Percentiles rank a stretch among this genome's conserved stretches.
Evolutionary conservation across 148 eudicot genomes (phyloP).

Genomic region (Vaccinium macrocarpon): DNA sequence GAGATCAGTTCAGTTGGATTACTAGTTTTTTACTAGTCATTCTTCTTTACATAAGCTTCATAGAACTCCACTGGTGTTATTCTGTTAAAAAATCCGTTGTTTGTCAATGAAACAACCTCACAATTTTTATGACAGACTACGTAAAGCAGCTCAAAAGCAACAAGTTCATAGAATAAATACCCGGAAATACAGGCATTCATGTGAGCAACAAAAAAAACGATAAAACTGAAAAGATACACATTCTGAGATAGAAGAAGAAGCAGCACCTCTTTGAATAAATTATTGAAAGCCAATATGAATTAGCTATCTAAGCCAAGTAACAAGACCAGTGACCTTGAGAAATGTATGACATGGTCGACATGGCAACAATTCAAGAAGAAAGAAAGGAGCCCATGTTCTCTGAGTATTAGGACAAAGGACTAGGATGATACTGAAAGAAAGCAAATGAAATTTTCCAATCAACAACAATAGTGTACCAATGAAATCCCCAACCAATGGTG

Average conservation of each 20-base stretch:
- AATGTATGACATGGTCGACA: neutral
- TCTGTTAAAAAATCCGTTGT: neutral
- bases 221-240: neutral
- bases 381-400: neutral
- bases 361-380: neutral
- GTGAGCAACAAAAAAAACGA: neutral
- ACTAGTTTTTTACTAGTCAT: neutral
- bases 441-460: neutral
- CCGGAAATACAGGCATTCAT: neutral
- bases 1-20: neutral
- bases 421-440: neutral
- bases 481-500: neutral
- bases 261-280: neutral
- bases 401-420: neutral
- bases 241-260: neutral
- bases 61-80: neutral
- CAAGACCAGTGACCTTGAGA: neutral
- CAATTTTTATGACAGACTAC: neutral
- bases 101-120: neutral
- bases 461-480: neutral
- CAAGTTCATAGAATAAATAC: neutral
- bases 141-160: constrained; percentile 10
- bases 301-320: neutral
- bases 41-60: neutral
- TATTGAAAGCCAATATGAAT: neutral